Evolutionary conservation across 768 basidiomycete species (phyloP), one percentile per base, ranked within the genome.

Genomic region (Suillus variegatus): DNA sequence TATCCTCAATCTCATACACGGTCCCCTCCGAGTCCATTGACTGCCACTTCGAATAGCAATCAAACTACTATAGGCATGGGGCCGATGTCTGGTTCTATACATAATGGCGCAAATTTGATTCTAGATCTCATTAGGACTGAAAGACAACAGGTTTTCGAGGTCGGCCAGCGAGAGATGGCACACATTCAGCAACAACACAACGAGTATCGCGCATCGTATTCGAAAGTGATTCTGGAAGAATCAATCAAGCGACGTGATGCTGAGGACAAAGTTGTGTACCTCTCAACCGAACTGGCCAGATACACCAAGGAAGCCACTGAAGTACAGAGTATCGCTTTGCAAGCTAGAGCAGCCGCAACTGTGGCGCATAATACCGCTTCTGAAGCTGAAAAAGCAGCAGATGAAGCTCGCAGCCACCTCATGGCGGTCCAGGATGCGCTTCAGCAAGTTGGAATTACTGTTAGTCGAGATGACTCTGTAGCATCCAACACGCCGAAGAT

Each of bases 371-470:
- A 28, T 5, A 36, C 35, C 9, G 38, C 52, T 61, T 63, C 62
- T 61, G 38, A 61, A 41, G 62, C 62, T n/a, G 25, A 36, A 22
- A 60, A 22, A 61, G 61, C n/a, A 22, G 54, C 54, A n/a, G n/a
- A 22, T 10, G 35, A 25, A 18, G 16, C 55, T 8, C n/a, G 54
- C 16, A 60, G 18, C 14, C 9, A 43, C 28, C 57, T 60, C 54
- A 16, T 22, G 25, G 56, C 28, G 9, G 54, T 63, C 4, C 54
- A 36, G 32, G 56, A 41, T 28, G 58, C 62, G n/a, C 62, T 63
- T 32, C 40, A 57, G 38, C 28, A 12, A 36, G 43, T 43, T 10
- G 62, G 57, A 4, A 63, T 63, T 12, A 32, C 52, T 61, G 58
- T 63, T 60, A 41, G 36, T 57, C 38, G 9, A 60, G 55, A 25